Evolutionary conservation across 495 filamentous ascomycete species (phyloP), one percentile per base, ranked within the genome.

Genomic region (Pseudevernia furfuracea): DNA sequence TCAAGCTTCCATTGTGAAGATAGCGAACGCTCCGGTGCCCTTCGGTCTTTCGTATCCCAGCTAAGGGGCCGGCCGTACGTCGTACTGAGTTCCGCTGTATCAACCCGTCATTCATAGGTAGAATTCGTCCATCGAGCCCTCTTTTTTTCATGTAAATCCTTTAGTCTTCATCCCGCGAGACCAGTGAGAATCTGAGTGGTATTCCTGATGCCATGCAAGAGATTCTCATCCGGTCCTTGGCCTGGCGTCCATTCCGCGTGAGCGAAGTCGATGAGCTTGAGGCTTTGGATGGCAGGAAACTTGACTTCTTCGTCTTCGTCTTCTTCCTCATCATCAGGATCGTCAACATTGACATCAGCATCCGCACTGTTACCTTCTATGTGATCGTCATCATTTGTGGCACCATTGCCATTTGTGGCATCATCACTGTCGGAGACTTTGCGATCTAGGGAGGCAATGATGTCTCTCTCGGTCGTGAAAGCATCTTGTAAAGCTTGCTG

Each of bases 221-320:
- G 72, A 72, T 97, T 97, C 77, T 95, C 87, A 74, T 98, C 94
- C 1, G 89, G 89, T 0, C 92, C 94, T 67, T 88, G 74, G 10
- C 91, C 92, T 4, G 91, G 91, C 5, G 84, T 87, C 89, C 90
- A 98, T 36, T 78, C 75, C 25, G 94, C 93, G 77, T 98, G 94
- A 28, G 94, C 94, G 78, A 98, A 98, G 74, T 98, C 94, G 66
- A 98, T 97, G 68, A 98, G 76, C 71, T 95, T 94, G 62, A 96
- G 80, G 41, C 83, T 82, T 71, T 89, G 90, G 28, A 95, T 85
- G 69, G 86, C 85, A 1, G 90, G 90, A 25, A 82, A 72, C n/a
- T 79, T 78, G 7, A 84, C 79, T 57, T 88, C 78, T 19, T 85
- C 87, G 0, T 88, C 88, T 1, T 87, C 86, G 17, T 87, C 85